Base-by-base conservation (phyloP, 768 basidiomycete species). In the Tulasnella sp. region DNA sequence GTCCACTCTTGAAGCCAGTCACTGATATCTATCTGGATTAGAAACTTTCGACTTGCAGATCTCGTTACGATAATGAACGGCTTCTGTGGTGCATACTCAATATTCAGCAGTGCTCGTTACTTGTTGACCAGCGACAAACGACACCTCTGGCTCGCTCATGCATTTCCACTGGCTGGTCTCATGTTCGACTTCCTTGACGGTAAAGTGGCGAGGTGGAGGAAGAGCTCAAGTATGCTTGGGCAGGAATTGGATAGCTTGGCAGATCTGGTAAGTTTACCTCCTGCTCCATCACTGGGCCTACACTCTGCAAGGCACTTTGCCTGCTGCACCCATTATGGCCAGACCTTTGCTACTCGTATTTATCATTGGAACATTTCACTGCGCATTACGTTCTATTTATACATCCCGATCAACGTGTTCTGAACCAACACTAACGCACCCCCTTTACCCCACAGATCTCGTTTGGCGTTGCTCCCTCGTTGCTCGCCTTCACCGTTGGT, bases 61-160 rank as follows among this genome's bases (percentile, higher is more conserved):
- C 75, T 95, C 45, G 90, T 99, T 60, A 99, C 95, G 31, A 90
- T 99, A 57, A 91, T 92, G 83, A 99, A 99, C 64, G 95, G 95
- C 39, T 83, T 98, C 65, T 99, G 95, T 68, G 95, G 95, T 53
- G 85, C 86, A 15, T 82, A 93, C 59, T 96, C 91, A 24, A 77
- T 99, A 63, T 91, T 98, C 66, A 86, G 82, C 32, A 91, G 88
- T 5, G 91, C 87, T 40, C 79, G 79, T 46, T 99, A 92, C 71
- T 76, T 96, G 58, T 51, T 81, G 37, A 80, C 81, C 20, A 77
- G 82, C 55, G 83, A 92, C 62, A 73, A 76, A 55, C 77, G 78
- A 59, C 80, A 83, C 66, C 70, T 95, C 54, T 83, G 83, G 81
- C 77, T 77, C 49, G 95, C 91, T n/a, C 78, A 92, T 55, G 69